Conservation (phyloP, 2,329 filamentous ascomycete genomes). For the Botrytis byssoidea region DNA sequence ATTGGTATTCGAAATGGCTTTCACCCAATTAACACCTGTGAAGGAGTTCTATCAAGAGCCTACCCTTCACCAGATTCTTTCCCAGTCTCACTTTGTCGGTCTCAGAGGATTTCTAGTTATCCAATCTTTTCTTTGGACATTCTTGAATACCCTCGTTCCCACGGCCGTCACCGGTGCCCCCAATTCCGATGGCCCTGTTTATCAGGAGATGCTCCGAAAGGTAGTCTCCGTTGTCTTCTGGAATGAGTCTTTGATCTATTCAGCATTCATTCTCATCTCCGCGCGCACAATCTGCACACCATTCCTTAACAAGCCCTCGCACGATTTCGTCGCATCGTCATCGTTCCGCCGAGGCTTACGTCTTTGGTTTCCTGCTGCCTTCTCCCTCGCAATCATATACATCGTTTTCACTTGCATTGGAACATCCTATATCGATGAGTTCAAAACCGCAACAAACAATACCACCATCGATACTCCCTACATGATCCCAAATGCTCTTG, state of each 20-base stretch:
- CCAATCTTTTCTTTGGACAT: constrained; percentile 46
- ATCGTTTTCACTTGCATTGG: constrained; percentile 40
- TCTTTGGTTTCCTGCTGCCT: constrained; percentile 44
- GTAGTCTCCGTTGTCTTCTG: constrained; percentile 45
- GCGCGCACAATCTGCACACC: constrained; percentile 45
- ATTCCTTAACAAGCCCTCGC: constrained; percentile 42
- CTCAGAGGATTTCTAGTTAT: constrained; percentile 46
- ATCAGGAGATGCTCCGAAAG: constrained; percentile 45
- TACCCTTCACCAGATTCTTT: constrained; percentile 13
- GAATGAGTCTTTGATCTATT: constrained; percentile 47
- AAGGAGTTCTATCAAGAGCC: constrained; percentile 12
- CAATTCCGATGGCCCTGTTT: constrained; percentile 40
- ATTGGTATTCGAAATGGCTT: constrained; percentile 1
- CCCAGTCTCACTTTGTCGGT: constrained; percentile 40
- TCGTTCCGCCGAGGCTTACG: constrained; percentile 45
- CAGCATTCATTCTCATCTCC: constrained; percentile 47
- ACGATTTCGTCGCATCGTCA: constrained; percentile 42
- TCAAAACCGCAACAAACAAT: constrained; percentile 42
- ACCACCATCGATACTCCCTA: constrained; percentile 39
- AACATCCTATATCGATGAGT: constrained; percentile 41
- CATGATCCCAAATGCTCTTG: constrained; percentile 41
- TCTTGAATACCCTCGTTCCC: constrained; percentile 47
- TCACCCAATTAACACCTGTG: constrained; percentile 1
- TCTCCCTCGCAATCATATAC: constrained; percentile 44
- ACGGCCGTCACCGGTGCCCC: constrained; percentile 41